Conservation (phyloP, 1,284 basidiomycete genomes). For the Pseudozyma tsukubaensis region DNA sequence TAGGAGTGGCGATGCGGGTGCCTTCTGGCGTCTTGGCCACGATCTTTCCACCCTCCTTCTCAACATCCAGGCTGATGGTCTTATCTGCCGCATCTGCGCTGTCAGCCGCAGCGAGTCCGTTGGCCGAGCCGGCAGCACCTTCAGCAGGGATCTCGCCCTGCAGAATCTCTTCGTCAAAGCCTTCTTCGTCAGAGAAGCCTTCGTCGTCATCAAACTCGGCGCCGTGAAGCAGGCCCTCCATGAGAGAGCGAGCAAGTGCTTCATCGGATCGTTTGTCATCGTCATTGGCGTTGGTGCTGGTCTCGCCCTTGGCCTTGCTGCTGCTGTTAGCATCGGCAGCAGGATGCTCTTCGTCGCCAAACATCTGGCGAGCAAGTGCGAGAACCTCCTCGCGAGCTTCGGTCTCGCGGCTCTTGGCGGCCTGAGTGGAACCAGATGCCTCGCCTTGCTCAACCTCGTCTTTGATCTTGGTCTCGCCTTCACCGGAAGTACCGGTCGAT, state of each 20-base stretch:
- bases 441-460: conserved; percentile 12
- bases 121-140: conserved; percentile 16
- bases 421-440: conserved; percentile 13
- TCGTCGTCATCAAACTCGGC: conserved; percentile 56
- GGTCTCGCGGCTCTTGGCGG: conserved; percentile 10
- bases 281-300: conserved; percentile 4
- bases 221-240: conserved; percentile 56
- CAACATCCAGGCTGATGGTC: conserved; percentile 60
- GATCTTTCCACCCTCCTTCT: conserved; percentile 73
- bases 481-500: neutral
- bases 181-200: conserved; percentile 57
- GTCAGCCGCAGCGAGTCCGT: conserved; percentile 13
- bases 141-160: conserved; percentile 55
- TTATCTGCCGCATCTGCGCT: conserved; percentile 44
- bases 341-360: conserved; percentile 22
- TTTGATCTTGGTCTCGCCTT: conserved; percentile 1
- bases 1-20: conserved; percentile 89
- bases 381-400: conserved; percentile 41
- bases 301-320: conserved; percentile 17
- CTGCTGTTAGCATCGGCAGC: conserved; percentile 25
- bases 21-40: conserved; percentile 96
- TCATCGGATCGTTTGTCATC: conserved; percentile 45
- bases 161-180: conserved; percentile 59
- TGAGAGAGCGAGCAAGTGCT: conserved; percentile 51
- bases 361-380: conserved; percentile 34